A percentile compares a stretch with the other conserved stretches of the same genome.
phyloP scores from a whole-genome alignment of 768 basidiomycete species.

The Postia placenta region DNA sequence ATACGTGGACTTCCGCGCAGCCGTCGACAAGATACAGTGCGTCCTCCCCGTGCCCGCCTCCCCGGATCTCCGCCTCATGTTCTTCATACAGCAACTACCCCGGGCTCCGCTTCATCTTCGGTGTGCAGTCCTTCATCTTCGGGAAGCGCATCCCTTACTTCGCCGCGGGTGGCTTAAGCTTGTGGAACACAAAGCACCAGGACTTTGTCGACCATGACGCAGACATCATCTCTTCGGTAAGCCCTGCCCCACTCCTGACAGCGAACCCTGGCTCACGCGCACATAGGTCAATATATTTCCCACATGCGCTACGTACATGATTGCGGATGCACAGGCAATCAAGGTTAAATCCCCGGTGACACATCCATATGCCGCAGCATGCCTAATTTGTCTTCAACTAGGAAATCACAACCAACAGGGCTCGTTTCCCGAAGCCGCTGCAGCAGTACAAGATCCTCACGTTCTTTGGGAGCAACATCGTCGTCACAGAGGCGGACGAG shows the following conservation, averaged over 20 bases:
- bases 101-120: slow-evolving; percentile 13
- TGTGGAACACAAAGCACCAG: slow-evolving; percentile 16
- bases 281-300: slow-evolving; percentile 7
- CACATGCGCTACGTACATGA: slow-evolving; percentile 5
- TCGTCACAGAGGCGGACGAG: slow-evolving; percentile 54
- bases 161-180: slow-evolving; percentile 13
- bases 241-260: slow-evolving; percentile 4
- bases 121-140: slow-evolving; percentile 13
- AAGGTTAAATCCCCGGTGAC: slow-evolving; percentile 5
- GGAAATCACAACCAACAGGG: slow-evolving; percentile 43
- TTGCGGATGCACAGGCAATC: slow-evolving; percentile 12
- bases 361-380: neutral
- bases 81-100: slow-evolving; percentile 9
- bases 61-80: neutral
- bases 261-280: neutral
- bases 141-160: slow-evolving; percentile 13
- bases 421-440: slow-evolving; percentile 52
- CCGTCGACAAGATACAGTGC: slow-evolving; percentile 16
- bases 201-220: slow-evolving; percentile 16
- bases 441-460: slow-evolving; percentile 36
- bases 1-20: slow-evolving; percentile 11
- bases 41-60: slow-evolving; percentile 1
- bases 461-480: slow-evolving; percentile 55
- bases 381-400: slow-evolving; percentile 15
- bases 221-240: slow-evolving; percentile 20